A percentile compares a stretch with the other conserved stretches of the same genome.
Evolutionary conservation across 768 basidiomycete genomes (phyloP).

Genomic region (Amanita pseudoporphyria): DNA sequence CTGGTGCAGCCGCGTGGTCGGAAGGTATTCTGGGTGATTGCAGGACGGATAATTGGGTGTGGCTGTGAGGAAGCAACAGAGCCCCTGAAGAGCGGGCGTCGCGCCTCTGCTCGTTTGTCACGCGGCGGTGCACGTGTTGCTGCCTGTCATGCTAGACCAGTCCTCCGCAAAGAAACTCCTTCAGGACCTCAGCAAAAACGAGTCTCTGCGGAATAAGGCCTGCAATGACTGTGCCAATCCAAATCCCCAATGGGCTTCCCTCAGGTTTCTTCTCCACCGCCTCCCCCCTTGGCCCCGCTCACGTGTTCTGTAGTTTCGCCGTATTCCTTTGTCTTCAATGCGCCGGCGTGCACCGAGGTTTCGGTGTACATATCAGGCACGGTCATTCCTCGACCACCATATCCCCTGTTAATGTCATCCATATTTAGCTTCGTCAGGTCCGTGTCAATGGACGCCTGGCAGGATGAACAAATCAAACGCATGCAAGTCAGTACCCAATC

Average conservation of each 20-base stretch:
- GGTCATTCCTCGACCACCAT: conserved; percentile 9
- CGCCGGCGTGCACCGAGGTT: conserved; percentile 75
- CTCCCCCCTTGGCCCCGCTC: conserved; percentile 7
- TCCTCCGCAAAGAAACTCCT: conserved; percentile 59
- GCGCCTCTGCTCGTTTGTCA: not conserved
- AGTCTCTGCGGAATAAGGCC: conserved; percentile 62
- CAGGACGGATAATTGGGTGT: not conserved
- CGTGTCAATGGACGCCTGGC: conserved; percentile 96
- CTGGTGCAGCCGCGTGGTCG: conserved; percentile 6
- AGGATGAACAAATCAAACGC: conserved; percentile 73
- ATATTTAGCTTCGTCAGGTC: conserved; percentile 74
- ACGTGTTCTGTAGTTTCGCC: conserved; percentile 36
- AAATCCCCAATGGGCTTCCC: conserved; percentile 93
- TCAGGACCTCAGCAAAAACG: conserved; percentile 62
- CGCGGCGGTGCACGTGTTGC: conserved; percentile 1
- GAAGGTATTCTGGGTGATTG: conserved; percentile 14
- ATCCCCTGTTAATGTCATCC: conserved; percentile 14
- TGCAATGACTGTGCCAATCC: conserved; percentile 83
- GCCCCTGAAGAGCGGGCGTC: not conserved
- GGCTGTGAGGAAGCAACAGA: not conserved
- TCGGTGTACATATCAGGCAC: conserved; percentile 89
- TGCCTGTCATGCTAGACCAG: conserved; percentile 44
- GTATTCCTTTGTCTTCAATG: conserved; percentile 90
- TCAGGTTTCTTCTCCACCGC: conserved; percentile 38
- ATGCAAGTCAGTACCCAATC: conserved; percentile 62